Evolutionary conservation across 805 yeast genomes (phyloP), one percentile per base, ranked within the genome.

Genomic region (Novakomyces olei): DNA sequence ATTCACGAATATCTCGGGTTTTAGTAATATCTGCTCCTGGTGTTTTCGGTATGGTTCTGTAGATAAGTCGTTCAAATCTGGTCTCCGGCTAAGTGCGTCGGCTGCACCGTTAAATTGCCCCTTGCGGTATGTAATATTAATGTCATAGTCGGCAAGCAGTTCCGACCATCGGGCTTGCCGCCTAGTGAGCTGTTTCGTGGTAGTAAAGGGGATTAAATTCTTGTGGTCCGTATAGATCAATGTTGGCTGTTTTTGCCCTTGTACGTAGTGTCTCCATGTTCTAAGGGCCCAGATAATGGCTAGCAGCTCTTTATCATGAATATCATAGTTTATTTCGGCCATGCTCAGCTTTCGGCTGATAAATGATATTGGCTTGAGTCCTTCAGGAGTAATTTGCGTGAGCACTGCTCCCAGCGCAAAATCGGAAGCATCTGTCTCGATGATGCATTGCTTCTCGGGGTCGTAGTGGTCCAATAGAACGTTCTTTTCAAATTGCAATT

Each of bases 351-450:
- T 29, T 15, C 14, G 31, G 15, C 27, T 14, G 17, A 12, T 15
- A 30, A n/a, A 32, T 7, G 35, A 34, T 6, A 32, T 35, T 7
- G 31, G 31, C n/a, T 28, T n/a, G n/a, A n/a, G n/a, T n/a, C n/a
- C n/a, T n/a, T n/a, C n/a, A n/a, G n/a, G 31, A 10, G 9, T 10
- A 22, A 10, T 12, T 20, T 30, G 33, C 19, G 12, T 31, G 36
- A 30, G 15, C 27, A 30, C 33, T 20, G 33, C 33, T 10, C 33
- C 34, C 6, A 32, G 8, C 15, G 34, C 34, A 14, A 10, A 7
- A 5, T 32, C 34, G 5, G 34, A 32, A 12, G 32, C 32, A 16
- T 32, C 32, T 9, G 16, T 50, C 49, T 16, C 8, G 10, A 32
- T 14, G n/a, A n/a, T 10, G 15, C 26, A 30, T 8, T 30, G n/a